These are phyloP conservation scores for Lactifluus rugatus DNA, from an alignment of 768 basidiomycete genomes.

Conservation along the genomic window DNA sequence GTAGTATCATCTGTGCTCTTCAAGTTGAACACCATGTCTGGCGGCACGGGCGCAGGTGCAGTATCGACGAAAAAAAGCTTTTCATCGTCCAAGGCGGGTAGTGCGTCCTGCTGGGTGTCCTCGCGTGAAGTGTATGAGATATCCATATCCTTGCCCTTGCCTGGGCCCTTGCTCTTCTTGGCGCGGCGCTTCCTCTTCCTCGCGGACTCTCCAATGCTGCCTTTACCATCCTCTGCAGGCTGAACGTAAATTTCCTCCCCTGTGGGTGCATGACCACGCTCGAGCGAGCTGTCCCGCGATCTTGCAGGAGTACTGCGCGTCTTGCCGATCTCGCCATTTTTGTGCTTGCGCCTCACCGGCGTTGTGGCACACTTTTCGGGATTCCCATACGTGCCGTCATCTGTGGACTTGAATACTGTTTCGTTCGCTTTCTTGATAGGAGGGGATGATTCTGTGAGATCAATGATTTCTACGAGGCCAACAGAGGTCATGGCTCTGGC, in stretches of 20 bases:
- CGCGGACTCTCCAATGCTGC: not conserved
- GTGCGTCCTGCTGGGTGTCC: not conserved
- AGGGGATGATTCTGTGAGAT: slow-evolving; percentile 12
- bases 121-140: not conserved
- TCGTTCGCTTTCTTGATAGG: not conserved
- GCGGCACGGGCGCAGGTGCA: slow-evolving; percentile 31
- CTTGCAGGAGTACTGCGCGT: not conserved
- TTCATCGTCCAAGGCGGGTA: not conserved
- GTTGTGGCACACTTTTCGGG: not conserved
- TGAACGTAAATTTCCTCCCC: not conserved
- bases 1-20: slow-evolving; percentile 5
- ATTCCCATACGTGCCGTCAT: not conserved
- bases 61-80: slow-evolving; percentile 44
- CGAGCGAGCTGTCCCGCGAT: not conserved
- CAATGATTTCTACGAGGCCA: slow-evolving; percentile 13
- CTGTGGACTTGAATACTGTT: not conserved
- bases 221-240: not conserved
- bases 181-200: slow-evolving; percentile 9
- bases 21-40: slow-evolving; percentile 18
- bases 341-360: slow-evolving; percentile 1
- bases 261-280: not conserved
- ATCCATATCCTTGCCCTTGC: not conserved
- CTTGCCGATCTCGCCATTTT: slow-evolving; percentile 1
- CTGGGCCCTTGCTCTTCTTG: slow-evolving; percentile 11
- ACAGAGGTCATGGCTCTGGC: slow-evolving; percentile 9